Evolutionary conservation across 163 green algal genomes (phyloP), one percentile per base, ranked within the genome.

Genomic region (Trebouxia gelatinosa): DNA sequence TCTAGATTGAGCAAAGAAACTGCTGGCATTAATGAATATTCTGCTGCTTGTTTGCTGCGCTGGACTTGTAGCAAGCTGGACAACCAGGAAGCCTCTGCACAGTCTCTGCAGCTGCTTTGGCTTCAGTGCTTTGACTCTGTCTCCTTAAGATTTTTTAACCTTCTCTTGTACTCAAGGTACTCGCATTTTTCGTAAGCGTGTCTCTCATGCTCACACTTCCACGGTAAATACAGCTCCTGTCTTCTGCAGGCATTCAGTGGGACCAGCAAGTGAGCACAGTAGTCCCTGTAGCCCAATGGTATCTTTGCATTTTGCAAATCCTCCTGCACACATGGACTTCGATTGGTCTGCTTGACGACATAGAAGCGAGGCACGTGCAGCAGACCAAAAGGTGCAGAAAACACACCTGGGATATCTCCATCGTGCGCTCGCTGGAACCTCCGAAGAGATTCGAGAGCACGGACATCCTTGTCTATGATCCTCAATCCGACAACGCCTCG

Each of bases 161-260:
- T 80, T 29, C 70, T 40, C 86, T 97, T 94, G 81, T 96, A 97
- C 68, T 96, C 91, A 57, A 94, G 89, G 85, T 99, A 99, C 78
- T 98, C 85, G 86, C 95, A 99, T 85, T 97, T 95, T 74, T 99
- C 96, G 80, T 99, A 99, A 6, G 79, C 89, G 79, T 99, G 95
- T 51, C 89, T 79, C 82, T 97, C 89, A 72, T 97, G 88, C n/a
- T 88, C 80, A 85, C 95, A 99, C 65, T 90, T 91, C 94, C 94
- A 98, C 26, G 94, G 94, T 74, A 93, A 48, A 75, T 91, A 98
- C 23, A 88, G 83, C 7, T 84, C 85, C 7, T 86, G 77, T 26
- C 82, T 75, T 31, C 95, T 88, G 90, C 95, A 99, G 65, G 95
- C 85, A 84, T 98, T 99, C 31, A 98, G 89, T 11, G 96, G 93